A percentile compares a stretch with the other conserved stretches of the same genome.
Evolutionary conservation across 495 filamentous ascomycete species (phyloP).

Genomic region (Xylaria intraflava): DNA sequence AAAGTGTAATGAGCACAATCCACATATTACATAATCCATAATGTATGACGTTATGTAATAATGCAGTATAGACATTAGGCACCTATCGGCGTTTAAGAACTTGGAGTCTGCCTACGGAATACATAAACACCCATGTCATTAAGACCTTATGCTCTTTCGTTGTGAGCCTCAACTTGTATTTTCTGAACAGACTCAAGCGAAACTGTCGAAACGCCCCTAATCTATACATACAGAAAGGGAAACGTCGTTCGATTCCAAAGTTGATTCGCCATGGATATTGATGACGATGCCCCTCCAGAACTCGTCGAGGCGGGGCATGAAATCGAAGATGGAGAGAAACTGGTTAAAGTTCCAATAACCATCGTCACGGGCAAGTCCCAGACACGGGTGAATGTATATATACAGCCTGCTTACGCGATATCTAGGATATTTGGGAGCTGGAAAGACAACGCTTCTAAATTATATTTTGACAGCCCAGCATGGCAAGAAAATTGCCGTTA

Average conservation of each 20-base stretch:
- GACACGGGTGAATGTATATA: constrained; percentile 2
- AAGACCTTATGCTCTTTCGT: too few relatives aligned
- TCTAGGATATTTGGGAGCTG: constrained; percentile 79
- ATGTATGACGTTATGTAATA: too few relatives aligned
- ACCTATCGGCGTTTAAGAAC: too few relatives aligned
- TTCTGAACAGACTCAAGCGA: too few relatives aligned
- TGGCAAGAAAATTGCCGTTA: constrained; percentile 96
- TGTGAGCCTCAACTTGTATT: too few relatives aligned
- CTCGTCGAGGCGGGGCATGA: constrained; percentile 52
- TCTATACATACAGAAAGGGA: background rate
- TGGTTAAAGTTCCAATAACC: constrained; percentile 79
- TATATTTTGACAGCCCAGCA: constrained; percentile 91
- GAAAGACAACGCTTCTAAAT: constrained; percentile 92
- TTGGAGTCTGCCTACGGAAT: too few relatives aligned
- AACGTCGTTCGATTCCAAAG: background rate
- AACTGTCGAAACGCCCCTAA: background rate
- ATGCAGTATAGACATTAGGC: too few relatives aligned
- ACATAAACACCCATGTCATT: too few relatives aligned
- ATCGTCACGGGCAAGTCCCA: constrained; percentile 71
- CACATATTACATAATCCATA: too few relatives aligned
- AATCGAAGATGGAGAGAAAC: constrained; percentile 37
- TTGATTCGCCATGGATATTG: constrained; percentile 38
- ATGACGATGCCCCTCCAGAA: constrained; percentile 68
- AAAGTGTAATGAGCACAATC: too few relatives aligned
- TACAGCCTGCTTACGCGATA: constrained; percentile 11